Base-by-base conservation (phyloP, 1,284 basidiomycete genomes). In the Trametes sp. region DNA sequence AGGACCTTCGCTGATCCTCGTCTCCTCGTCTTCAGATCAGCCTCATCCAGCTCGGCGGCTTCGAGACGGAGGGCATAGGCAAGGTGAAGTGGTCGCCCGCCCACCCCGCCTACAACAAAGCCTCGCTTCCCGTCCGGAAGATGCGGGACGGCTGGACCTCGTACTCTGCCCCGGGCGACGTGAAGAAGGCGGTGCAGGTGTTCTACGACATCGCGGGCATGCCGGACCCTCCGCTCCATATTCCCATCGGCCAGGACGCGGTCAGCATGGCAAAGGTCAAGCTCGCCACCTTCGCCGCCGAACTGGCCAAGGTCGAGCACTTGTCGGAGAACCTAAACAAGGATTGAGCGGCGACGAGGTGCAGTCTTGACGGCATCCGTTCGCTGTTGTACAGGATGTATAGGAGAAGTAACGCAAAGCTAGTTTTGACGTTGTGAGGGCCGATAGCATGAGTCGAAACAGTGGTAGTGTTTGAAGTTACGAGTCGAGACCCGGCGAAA, bases 81-180 rank as follows among this genome's bases (percentile, higher is more conserved):
- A 64, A 62, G 29, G 23, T 28, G 3, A 13, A 19, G 16, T 62
- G 60, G 58, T 31, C 57, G 1, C n/a, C 53, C 1, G 54, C 31
- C 13, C 67, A 66, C 29, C 67, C 67, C 7, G 69, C 69, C 1
- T 70, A 70, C 41, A 24, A 5, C 21, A 63, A 67, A 10, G 46
- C 59, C 0, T 55, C 31, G 16, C 55, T 53, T 13, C 54, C 58
- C 23, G 36, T 31, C 7, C 55, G 23, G 26, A n/a, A 24, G 19
- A 26, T 56, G 1, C 60, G 62, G 5, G 16, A 14, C 6, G 28
- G 24, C 1, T 38, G 55, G 51, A 48, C 31, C 28, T 35, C 24
- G 26, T 49, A 59, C 14, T 13, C n/a, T 14, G 21, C 48, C 8
- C 54, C 45, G 10, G 57, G 63, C 2, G 61, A 70, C 35, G 9